Base-by-base conservation (phyloP, 225 moss, liverwort and hornwort species). In the Bryoerythrophyllum caledonicum region DNA sequence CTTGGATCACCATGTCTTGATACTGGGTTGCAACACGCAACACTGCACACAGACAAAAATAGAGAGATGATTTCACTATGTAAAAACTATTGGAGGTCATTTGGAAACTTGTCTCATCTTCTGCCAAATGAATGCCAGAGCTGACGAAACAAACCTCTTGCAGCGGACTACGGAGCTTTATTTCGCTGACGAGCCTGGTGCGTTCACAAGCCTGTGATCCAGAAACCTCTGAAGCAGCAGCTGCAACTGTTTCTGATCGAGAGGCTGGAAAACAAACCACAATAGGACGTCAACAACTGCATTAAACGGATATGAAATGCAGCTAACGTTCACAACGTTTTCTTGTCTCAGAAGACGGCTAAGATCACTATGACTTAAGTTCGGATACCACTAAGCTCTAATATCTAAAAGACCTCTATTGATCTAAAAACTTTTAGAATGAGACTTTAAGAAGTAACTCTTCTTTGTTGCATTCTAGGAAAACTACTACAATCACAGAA, bases 241-340 rank as follows among this genome's bases (percentile, higher is more conserved):
- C 20, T 81, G 83, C 76, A 86, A 74, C 73, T 86, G 86, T 70
- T 84, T 86, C 66, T 83, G 86, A 81, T 86, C 86, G 14, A 86
- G 76, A 3, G 86, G 86, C 86, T 86, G 81, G 30, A 49, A 49
- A 19, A 49, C 19, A 19, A 6, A 80, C 7, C 65, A 75, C 60
- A 41, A 40, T 20, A 71, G 54, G 51, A 63, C 7, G 28, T 17
- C 65, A 52, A 19, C 53, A 60, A 71, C 19, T 27, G 49, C 30
- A 48, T 62, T 3, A 53, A 71, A 37, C 6, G 37, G 1, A 37
- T 37, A 37, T 2, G 30, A 30, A 30, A 30, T 30, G 30, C 30
- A 30, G 30, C 30, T 30, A 2, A 2, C 30, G 4, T 30, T 30
- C 30, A 30, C 30, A 30, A 2, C 30, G 4, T 30, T 30, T 30